phyloP scores from a whole-genome alignment of 2,329 filamentous ascomycete genomes.

The Neonectria neomacrospora region DNA sequence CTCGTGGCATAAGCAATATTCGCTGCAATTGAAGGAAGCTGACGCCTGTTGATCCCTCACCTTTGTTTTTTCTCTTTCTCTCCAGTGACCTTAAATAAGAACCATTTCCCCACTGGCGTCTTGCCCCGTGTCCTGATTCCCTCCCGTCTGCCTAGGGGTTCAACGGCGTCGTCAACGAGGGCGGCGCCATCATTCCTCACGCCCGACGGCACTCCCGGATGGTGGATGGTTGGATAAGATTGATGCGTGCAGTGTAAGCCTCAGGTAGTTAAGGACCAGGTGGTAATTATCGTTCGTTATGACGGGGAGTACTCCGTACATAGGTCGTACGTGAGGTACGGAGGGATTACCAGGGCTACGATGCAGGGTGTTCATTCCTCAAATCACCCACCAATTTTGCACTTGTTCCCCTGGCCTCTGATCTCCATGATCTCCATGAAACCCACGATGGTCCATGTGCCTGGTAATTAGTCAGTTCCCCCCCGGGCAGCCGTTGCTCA shows the following conservation, averaged over 20 bases:
- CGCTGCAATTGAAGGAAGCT: neutral
- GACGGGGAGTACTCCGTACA: neutral
- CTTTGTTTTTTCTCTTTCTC: neutral
- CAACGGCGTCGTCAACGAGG: neutral
- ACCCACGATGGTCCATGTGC: neutral
- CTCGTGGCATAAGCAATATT: neutral
- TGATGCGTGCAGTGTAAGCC: neutral
- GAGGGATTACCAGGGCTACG: neutral
- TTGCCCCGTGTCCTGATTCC: neutral
- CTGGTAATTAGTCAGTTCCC: neutral
- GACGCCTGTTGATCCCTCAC: neutral
- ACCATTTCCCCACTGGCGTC: neutral
- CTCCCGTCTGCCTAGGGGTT: neutral
- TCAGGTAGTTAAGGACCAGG: neutral
- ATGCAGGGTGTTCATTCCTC: neutral
- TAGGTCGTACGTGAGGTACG: neutral
- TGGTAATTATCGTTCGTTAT: neutral
- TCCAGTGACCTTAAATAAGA: neutral
- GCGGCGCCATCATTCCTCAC: slow-evolving; percentile 3
- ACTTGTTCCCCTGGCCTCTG: slow-evolving; percentile 14
- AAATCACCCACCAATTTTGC: neutral
- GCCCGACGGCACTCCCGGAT: neutral
- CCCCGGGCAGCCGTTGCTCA: neutral
- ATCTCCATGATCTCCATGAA: slow-evolving; percentile 14
- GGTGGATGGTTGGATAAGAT: neutral